Evolutionary conservation across 129 eudicot genomes (phyloP).

Genomic region (Arctium lappa): DNA sequence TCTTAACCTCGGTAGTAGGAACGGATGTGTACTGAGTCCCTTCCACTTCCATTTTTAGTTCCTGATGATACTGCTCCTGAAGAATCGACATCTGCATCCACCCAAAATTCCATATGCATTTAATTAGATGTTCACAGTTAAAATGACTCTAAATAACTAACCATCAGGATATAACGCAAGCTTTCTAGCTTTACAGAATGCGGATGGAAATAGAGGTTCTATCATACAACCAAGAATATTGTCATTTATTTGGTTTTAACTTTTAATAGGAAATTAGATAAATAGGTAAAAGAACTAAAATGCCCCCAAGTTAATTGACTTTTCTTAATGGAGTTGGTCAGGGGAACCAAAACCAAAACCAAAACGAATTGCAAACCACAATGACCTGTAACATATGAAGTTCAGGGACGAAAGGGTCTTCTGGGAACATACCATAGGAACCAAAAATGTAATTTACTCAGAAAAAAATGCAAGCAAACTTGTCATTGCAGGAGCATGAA

Average conservation of each 20-base stretch:
- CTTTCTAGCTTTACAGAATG: neutral
- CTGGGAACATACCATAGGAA: neutral
- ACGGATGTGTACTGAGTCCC: slow-evolving; percentile 25
- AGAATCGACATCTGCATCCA: slow-evolving; percentile 47
- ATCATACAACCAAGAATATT: neutral
- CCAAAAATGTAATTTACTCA: neutral
- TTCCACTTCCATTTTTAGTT: slow-evolving; percentile 48
- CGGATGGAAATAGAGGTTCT: neutral
- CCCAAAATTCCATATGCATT: neutral
- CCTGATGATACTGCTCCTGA: slow-evolving; percentile 53
- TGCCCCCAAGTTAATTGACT: neutral
- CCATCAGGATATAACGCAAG: neutral
- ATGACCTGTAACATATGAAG: neutral
- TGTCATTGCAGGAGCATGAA: too few relatives aligned
- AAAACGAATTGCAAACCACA: neutral
- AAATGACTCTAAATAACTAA: neutral
- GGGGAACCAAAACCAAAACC: neutral
- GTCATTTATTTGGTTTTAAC: neutral
- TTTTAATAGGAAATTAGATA: too few relatives aligned
- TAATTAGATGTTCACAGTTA: neutral
- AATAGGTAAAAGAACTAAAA: neutral
- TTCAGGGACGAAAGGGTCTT: neutral
- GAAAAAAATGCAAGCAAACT: too few relatives aligned
- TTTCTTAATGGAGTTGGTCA: too few relatives aligned
- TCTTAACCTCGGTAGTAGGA: slow-evolving; percentile 24